Percentiles rank a stretch among this genome's conserved stretches.
These are phyloP conservation scores for Prunus yedoensis DNA, from an alignment of 331 rosid genomes.

Conservation along the genomic window DNA sequence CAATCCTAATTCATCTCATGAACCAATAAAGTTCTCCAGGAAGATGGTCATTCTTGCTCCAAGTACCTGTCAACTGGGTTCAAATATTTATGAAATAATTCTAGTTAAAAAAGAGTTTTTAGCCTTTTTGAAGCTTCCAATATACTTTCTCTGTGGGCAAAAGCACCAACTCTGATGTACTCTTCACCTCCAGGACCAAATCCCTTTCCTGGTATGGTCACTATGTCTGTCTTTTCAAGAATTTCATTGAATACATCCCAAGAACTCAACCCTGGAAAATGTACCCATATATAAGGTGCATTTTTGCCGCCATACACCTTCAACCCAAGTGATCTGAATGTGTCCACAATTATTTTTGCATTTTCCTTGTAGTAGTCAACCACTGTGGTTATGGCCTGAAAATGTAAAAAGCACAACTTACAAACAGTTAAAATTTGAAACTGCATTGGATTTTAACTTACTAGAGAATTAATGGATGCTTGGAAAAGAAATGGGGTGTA, in stretches of 20 bases:
- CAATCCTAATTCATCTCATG: too few relatives aligned
- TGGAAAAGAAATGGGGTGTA: not conserved
- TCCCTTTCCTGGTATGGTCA: slow-evolving; percentile 64
- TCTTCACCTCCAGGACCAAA: slow-evolving; percentile 71
- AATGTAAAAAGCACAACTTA: not conserved
- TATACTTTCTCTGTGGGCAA: slow-evolving; percentile 47
- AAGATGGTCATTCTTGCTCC: too few relatives aligned
- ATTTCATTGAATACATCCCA: slow-evolving; percentile 62
- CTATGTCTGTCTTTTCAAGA: slow-evolving; percentile 49
- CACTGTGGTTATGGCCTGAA: slow-evolving; percentile 42
- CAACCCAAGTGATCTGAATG: slow-evolving; percentile 45
- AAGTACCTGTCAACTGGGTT: too few relatives aligned
- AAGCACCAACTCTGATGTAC: slow-evolving; percentile 58
- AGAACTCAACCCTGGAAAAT: slow-evolving; percentile 55
- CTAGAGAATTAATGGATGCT: not conserved
- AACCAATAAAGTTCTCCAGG: too few relatives aligned
- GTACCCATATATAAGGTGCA: slow-evolving; percentile 69
- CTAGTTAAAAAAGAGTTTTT: too few relatives aligned
- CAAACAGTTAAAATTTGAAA: not conserved
- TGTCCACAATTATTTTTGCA: slow-evolving; percentile 46
- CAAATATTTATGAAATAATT: too few relatives aligned
- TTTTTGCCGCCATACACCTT: slow-evolving; percentile 60
- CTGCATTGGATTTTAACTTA: not conserved
- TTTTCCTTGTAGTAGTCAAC: slow-evolving; percentile 55
- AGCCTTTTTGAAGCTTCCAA: slow-evolving; percentile 45